Percentiles rank a stretch among this genome's conserved stretches.
Conservation (phyloP, 768 basidiomycete species). For the Russula virescens region DNA sequence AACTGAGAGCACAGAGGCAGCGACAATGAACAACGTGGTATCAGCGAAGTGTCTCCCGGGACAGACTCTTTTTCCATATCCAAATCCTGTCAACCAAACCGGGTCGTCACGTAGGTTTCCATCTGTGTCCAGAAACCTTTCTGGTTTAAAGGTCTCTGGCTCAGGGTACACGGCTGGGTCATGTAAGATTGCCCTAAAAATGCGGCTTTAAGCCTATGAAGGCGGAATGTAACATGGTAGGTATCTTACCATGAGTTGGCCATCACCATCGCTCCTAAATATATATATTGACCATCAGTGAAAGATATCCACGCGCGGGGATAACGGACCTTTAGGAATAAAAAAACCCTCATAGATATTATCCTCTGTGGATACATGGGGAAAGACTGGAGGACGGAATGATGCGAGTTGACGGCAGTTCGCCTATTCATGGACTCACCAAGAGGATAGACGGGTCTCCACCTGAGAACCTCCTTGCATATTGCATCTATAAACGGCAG, state of each 20-base stretch:
- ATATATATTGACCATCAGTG: neutral
- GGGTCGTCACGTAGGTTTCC: constrained; percentile 13
- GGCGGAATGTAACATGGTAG: neutral
- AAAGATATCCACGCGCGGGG: neutral
- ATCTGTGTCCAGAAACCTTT: constrained; percentile 33
- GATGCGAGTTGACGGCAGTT: too few species aligned
- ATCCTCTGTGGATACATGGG: constrained; percentile 25
- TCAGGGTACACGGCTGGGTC: constrained; percentile 34
- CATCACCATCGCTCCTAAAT: neutral
- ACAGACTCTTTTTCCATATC: constrained; percentile 24
- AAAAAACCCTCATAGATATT: constrained; percentile 28
- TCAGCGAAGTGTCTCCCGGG: constrained; percentile 13
- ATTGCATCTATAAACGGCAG: constrained; percentile 27
- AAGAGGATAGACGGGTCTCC: constrained; percentile 25
- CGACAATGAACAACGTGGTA: neutral
- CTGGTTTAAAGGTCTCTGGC: constrained; percentile 38
- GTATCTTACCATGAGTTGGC: constrained; percentile 3
- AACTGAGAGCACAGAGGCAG: neutral
- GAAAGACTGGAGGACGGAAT: constrained; percentile 14
- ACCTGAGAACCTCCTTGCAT: constrained; percentile 27
- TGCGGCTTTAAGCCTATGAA: neutral
- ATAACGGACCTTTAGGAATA: constrained; percentile 26
- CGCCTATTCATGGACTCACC: constrained; percentile 2
- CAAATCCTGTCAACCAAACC: constrained; percentile 9
- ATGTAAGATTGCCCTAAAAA: constrained; percentile 32